These are phyloP conservation scores for Artemisia annua DNA, from an alignment of 129 eudicot species.

Conservation along the genomic window DNA sequence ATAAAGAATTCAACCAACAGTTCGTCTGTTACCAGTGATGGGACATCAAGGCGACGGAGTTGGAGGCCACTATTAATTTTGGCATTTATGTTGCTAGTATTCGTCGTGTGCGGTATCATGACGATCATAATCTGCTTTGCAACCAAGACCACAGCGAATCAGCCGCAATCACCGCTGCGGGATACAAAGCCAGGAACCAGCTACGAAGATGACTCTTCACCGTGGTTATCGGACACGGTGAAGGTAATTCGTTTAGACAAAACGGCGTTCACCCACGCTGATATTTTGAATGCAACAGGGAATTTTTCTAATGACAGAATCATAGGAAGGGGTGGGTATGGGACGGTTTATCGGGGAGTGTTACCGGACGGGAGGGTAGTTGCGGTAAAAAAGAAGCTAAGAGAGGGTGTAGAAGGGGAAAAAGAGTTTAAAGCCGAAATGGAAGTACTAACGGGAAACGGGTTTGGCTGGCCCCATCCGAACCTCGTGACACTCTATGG, in stretches of 20 bases:
- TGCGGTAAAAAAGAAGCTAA: conserved; percentile 81
- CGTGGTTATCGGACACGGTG: conserved; percentile 63
- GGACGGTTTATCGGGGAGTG: conserved; percentile 75
- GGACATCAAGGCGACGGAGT: conserved; percentile 22
- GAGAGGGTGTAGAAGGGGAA: conserved; percentile 91
- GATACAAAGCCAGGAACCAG: conserved; percentile 32
- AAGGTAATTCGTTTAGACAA: conserved; percentile 81
- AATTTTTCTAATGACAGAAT: conserved; percentile 77
- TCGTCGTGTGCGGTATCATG: conserved; percentile 54
- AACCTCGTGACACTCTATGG: conserved; percentile 93
- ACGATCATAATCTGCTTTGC: conserved; percentile 45
- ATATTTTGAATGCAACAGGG: conserved; percentile 68
- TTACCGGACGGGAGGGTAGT: conserved; percentile 84
- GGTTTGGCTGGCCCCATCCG: conserved; percentile 95
- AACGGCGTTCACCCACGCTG: conserved; percentile 82
- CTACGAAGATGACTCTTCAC: conserved; percentile 43
- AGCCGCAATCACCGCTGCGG: conserved; percentile 35
- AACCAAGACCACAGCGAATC: conserved; percentile 36
- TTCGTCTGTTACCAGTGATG: conserved; percentile 7
- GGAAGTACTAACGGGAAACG: conserved; percentile 77
- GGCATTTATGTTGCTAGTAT: conserved; percentile 45
- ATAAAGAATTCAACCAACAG: conserved; percentile 44
- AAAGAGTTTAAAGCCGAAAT: conserved; percentile 91
- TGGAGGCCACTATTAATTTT: conserved; percentile 43
- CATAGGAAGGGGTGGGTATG: conserved; percentile 87